A percentile compares a stretch with the other conserved stretches of the same genome.
These are phyloP conservation scores for Fusarium ramigenum DNA, from an alignment of 2,329 filamentous ascomycete species.

Conservation along the genomic window DNA sequence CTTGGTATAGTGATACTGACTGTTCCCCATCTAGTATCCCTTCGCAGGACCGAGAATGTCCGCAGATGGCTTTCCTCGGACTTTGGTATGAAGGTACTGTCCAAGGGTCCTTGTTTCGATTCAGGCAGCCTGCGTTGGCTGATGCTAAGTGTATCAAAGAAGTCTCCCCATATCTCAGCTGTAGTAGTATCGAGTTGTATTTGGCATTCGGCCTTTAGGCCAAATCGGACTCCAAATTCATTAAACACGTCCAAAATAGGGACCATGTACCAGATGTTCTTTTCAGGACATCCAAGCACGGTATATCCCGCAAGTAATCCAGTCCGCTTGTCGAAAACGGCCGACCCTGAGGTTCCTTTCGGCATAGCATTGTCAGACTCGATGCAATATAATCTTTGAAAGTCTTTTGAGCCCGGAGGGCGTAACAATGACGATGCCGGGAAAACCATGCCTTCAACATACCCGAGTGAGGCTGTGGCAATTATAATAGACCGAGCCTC, in stretches of 20 bases:
- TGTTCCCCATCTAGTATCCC: no score
- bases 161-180: no score
- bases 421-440: accelerated
- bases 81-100: no score
- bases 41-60: no score
- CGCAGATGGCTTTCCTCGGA: no score
- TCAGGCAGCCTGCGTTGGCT: no score
- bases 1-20: no score
- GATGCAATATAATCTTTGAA: neutral
- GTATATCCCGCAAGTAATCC: accelerated
- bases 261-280: neutral
- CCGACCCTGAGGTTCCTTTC: accelerated
- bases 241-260: accelerated
- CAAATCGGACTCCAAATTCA: no score
- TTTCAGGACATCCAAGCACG: accelerated
- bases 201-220: neutral
- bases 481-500: accelerated
- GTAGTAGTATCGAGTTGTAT: neutral
- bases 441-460: accelerated
- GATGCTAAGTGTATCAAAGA: no score
- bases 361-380: accelerated
- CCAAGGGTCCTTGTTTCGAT: no score
- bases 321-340: accelerated
- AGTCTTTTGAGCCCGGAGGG: accelerated
- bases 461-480: neutral